A percentile compares a stretch with the other conserved stretches of the same genome.
phyloP scores from a whole-genome alignment of 225 moss, liverwort and hornwort genomes.

The Pleurozium schreberi region DNA sequence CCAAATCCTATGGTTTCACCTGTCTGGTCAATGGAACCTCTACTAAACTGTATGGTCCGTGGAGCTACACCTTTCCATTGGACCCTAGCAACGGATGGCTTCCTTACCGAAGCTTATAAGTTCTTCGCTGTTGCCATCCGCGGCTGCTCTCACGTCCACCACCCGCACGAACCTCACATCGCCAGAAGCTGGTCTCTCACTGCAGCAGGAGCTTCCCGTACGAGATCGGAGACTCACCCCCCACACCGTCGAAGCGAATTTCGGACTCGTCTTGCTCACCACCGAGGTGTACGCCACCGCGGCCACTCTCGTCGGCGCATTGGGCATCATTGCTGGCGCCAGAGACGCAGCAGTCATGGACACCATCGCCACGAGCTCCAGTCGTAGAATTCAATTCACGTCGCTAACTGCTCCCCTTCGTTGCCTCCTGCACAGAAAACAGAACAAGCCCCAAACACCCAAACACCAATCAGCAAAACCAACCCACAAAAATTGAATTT shows the following conservation, averaged over 20 bases:
- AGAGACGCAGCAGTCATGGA: slow-evolving; percentile 9
- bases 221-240: neutral
- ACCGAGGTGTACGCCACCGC: neutral
- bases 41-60: neutral
- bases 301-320: neutral
- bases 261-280: neutral
- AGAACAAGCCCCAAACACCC: neutral
- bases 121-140: neutral
- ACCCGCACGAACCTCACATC: neutral
- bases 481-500: neutral
- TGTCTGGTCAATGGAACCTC: neutral
- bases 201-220: neutral
- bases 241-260: slow-evolving; percentile 9
- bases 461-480: neutral
- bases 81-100: neutral
- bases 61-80: neutral
- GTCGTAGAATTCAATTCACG: neutral
- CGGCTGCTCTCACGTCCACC: slow-evolving; percentile 1
- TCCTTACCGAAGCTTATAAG: neutral
- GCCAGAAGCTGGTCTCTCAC: neutral
- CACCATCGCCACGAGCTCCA: neutral
- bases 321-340: neutral
- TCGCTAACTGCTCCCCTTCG: neutral
- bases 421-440: neutral
- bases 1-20: neutral